Base-by-base conservation (phyloP, 2,329 filamentous ascomycete genomes). In the Bimuria novae-zelandiae region DNA sequence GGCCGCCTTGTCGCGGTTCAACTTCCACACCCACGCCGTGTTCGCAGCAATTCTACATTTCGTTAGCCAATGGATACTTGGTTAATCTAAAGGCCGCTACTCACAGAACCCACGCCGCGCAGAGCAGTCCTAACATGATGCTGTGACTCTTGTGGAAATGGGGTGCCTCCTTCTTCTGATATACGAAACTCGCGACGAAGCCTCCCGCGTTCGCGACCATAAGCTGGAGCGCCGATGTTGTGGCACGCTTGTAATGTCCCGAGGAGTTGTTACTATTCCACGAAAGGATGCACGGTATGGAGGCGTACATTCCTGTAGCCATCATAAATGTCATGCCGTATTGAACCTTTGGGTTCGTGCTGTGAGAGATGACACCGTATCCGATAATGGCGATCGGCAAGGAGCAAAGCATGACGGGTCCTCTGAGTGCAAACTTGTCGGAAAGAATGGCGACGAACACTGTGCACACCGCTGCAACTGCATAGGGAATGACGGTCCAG, bases 191-290 rank as follows among this genome's bases (percentile, higher is more conserved):
- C 0, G 85, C 82, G 2, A 89, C 84, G 59, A 89, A 87, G 0
- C 86, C 86, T 40, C 86, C 86, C 7, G 80, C 82, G 58, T 89
- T 89, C 0, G 86, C 86, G 59, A 89, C 83, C 1, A 82, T 82
- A 22, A 89, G 75, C 68, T 89, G 86, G 60, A 89, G 62, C 0
- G 82, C 87, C 1, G 82, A 83, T 0, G 86, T 86, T 0, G 86
- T 89, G 0, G 87, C 86, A 12, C 87, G 76, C 68, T 89, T 89
- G 64, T 89, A 89, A 64, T 89, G 86, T 0, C 83, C 85, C 0
- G 85, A 84, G 0, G 82, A 85, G 65, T 89, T 89, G 65, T 88
- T 88, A 2, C 83, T 82, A 56, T 85, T 82, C 85, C 86, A 89
- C 1, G 82, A 85, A 8, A 89, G 73, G 3, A 87, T 81, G 16